These are phyloP conservation scores for Beauveria varroae DNA, from an alignment of 2,329 filamentous ascomycete species.

Conservation along the genomic window DNA sequence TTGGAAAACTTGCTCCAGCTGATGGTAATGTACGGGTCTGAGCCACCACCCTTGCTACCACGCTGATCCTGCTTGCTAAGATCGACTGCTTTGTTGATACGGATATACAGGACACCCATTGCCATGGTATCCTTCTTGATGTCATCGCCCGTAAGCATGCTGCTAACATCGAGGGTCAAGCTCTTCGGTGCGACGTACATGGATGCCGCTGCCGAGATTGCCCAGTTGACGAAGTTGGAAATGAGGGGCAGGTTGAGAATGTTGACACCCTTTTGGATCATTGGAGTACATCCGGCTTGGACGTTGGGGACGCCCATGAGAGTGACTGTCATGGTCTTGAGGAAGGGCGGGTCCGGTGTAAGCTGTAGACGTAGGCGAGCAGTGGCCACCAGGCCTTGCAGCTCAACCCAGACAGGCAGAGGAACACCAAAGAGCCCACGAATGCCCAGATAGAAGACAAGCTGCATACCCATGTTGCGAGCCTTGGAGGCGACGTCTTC, in stretches of 20 bases:
- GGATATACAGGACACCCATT: slow-evolving; percentile 83
- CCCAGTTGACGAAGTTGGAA: slow-evolving; percentile 94
- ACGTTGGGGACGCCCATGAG: slow-evolving; percentile 92
- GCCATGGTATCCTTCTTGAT: slow-evolving; percentile 85
- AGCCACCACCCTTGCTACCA: slow-evolving; percentile 77
- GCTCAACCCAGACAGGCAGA: slow-evolving; percentile 79
- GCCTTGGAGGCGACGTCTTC: slow-evolving; percentile 70
- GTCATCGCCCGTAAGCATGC: slow-evolving; percentile 84
- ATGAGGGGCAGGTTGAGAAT: slow-evolving; percentile 87
- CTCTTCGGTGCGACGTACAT: slow-evolving; percentile 95
- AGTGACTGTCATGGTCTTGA: slow-evolving; percentile 87
- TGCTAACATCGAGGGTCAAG: slow-evolving; percentile 83
- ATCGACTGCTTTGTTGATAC: slow-evolving; percentile 79
- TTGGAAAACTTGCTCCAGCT: slow-evolving; percentile 96
- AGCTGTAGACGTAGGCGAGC: slow-evolving; percentile 76
- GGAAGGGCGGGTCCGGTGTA: slow-evolving; percentile 82
- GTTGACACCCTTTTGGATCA: slow-evolving; percentile 86
- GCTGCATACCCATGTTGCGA: slow-evolving; percentile 93
- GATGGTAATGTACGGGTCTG: slow-evolving; percentile 91
- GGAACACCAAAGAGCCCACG: slow-evolving; percentile 85
- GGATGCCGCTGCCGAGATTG: slow-evolving; percentile 76
- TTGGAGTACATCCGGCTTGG: slow-evolving; percentile 80
- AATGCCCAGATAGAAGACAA: slow-evolving; percentile 88
- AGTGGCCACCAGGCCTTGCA: slow-evolving; percentile 86
- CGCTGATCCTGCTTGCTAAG: slow-evolving; percentile 86